Conservation (phyloP, 768 basidiomycete species). For the Suillus clintonianus region DNA sequence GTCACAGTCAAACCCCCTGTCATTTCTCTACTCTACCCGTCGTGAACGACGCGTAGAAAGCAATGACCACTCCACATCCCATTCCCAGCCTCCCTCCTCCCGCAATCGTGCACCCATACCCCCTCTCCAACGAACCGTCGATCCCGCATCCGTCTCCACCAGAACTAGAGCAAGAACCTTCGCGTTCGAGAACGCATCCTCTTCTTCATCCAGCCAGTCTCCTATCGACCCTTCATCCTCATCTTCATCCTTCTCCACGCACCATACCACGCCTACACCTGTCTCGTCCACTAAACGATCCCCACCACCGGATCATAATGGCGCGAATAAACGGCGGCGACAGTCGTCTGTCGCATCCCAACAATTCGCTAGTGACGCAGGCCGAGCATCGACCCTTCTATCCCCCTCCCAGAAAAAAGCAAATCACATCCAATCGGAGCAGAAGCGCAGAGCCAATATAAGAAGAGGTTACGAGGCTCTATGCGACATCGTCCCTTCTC, state of each 20-base stretch:
- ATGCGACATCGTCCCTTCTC: conserved; percentile 79
- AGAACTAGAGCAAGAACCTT: conserved; percentile 10
- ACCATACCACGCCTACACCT: conserved; percentile 7
- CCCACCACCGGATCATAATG: conserved; percentile 21
- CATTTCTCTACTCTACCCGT: conserved; percentile 18
- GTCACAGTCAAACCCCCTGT: conserved; percentile 16
- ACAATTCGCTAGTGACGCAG: conserved; percentile 12
- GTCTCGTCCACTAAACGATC: conserved; percentile 27
- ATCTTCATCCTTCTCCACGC: conserved; percentile 14
- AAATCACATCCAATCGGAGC: conserved; percentile 93
- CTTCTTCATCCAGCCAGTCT: conserved; percentile 28
- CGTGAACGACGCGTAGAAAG: conserved; percentile 18
- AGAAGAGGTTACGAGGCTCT: conserved; percentile 86
- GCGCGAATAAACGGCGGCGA: conserved; percentile 36
- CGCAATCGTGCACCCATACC: conserved; percentile 12
- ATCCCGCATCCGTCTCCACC: conserved; percentile 10
- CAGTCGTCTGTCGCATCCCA: conserved; percentile 18
- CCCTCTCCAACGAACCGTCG: conserved; percentile 18
- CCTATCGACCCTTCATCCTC: conserved; percentile 20
- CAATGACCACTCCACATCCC: background rate
- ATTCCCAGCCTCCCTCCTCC: conserved; percentile 1
- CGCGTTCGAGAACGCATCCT: conserved; percentile 20
- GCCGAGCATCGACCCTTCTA: conserved; percentile 44
- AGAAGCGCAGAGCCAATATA: conserved; percentile 92
- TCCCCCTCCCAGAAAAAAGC: conserved; percentile 88